phyloP scores from a whole-genome alignment of 371 early-diverging fungal genomes.

The Nematocida sp. region DNA sequence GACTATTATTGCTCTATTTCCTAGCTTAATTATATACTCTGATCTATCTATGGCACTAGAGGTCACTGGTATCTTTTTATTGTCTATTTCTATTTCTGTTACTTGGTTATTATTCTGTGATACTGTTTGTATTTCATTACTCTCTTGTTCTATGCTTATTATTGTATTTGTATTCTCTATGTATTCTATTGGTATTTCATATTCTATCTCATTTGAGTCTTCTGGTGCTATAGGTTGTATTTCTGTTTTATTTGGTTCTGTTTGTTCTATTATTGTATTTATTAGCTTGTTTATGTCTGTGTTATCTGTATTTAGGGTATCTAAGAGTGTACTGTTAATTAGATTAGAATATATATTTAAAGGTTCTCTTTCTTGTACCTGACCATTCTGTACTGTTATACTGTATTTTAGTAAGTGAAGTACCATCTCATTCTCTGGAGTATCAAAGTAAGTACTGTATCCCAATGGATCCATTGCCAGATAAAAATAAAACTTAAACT shows the following conservation, averaged over 20 bases:
- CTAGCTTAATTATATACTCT: background rate
- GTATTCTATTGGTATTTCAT: background rate
- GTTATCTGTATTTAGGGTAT: no score
- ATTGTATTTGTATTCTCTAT: background rate
- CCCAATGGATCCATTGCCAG: no score
- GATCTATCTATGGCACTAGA: background rate
- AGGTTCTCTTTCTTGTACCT: no score
- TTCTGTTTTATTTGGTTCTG: background rate
- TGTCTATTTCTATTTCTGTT: background rate
- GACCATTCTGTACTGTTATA: no score
- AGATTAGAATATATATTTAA: no score
- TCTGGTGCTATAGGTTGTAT: background rate
- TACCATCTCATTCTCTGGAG: no score
- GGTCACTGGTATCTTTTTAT: background rate
- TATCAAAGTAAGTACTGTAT: no score
- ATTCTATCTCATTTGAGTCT: constrained; percentile 1
- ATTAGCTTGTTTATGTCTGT: background rate
- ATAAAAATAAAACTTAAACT: no score
- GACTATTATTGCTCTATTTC: background rate
- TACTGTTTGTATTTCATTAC: background rate
- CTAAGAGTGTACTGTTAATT: no score
- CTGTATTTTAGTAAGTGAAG: no score
- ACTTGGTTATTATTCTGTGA: background rate
- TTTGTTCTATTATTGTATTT: background rate
- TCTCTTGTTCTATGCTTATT: background rate